Evolutionary conservation across 345 rosid genomes (phyloP), one percentile per base, ranked within the genome.

Genomic region (Orychophragmus violaceus): DNA sequence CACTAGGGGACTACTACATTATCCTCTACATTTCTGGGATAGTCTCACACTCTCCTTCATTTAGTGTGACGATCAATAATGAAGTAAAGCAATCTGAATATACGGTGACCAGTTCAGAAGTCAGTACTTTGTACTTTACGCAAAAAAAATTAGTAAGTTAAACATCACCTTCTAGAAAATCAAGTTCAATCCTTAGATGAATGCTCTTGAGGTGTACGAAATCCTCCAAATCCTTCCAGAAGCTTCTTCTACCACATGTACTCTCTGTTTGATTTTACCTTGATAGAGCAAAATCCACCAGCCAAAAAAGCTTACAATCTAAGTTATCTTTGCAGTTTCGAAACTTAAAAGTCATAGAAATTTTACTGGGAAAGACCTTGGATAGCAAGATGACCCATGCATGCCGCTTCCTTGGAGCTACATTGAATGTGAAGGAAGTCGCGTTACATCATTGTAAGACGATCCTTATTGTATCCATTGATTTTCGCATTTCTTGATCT

Each of bases 321-420:
- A 25, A 68, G 37, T 65, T 66, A 39, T 56, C 28, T 54, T 65
- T 83, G 80, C 85, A 92, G 98, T 87, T 69, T 89, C 91, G 0
- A 91, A 96, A 51, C 95, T 89, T 74, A n/a, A 83, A 87, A 74
- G 96, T 92, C 74, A 89, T 92, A 33, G 86, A 89, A 73, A 89
- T 63, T 83, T 80, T 25, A 79, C 86, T 2, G 89, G 91, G 23
- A 71, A 86, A 11, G 93, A 89, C 80, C 85, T 92, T 22, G 81
- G 81, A 27, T 92, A 96, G 98, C 79, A 83, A 81, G 96, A 92
- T 53, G 96, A 92, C 66, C 98, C 98, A 14, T 92, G 98, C 74
- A 89, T 82, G 70, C 98, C 95, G 1, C 71, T 49, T 52, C 70
- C 81, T 18, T 92, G 96, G 95, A 81, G 80, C 69, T 90, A 75